Evolutionary conservation across 2,329 filamentous ascomycete species (phyloP).

Genomic region (Epichloe uncinata): DNA sequence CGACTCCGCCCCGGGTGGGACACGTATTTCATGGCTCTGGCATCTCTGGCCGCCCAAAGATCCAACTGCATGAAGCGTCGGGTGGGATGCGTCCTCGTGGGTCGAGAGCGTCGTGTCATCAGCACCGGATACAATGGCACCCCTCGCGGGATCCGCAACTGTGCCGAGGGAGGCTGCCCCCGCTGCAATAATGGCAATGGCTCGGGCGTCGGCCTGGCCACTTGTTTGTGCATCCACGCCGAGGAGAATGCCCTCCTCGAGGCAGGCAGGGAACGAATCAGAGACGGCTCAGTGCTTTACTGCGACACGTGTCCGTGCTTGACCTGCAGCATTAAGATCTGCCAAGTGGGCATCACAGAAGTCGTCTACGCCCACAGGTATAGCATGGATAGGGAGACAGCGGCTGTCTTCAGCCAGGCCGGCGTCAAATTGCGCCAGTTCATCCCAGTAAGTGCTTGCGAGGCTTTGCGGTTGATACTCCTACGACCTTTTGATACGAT

Average conservation of each 20-base stretch:
- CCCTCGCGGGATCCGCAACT: conserved; percentile 79
- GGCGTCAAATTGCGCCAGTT: conserved; percentile 82
- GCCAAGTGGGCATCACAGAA: conserved; percentile 88
- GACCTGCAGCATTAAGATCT: conserved; percentile 97
- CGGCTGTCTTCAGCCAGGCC: conserved; percentile 68
- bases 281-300: conserved; percentile 72
- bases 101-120: conserved; percentile 69
- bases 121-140: conserved; percentile 97
- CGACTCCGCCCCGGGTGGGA: conserved; percentile 88
- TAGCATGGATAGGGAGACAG: conserved; percentile 81
- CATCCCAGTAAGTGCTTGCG: conserved; percentile 50
- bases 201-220: conserved; percentile 60
- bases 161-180: conserved; percentile 79
- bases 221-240: conserved; percentile 92
- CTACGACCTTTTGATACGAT: no score
- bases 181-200: conserved; percentile 69
- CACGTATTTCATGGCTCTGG: conserved; percentile 96
- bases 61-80: conserved; percentile 98
- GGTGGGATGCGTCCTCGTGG: conserved; percentile 85
- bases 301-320: conserved; percentile 95
- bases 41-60: conserved; percentile 75
- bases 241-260: conserved; percentile 96
- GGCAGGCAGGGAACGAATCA: conserved; percentile 80
- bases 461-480: not conserved
- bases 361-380: conserved; percentile 92